Evolutionary conservation across 164 flowering plant species (phyloP).

Genomic region (Nymphaea thermarum): DNA sequence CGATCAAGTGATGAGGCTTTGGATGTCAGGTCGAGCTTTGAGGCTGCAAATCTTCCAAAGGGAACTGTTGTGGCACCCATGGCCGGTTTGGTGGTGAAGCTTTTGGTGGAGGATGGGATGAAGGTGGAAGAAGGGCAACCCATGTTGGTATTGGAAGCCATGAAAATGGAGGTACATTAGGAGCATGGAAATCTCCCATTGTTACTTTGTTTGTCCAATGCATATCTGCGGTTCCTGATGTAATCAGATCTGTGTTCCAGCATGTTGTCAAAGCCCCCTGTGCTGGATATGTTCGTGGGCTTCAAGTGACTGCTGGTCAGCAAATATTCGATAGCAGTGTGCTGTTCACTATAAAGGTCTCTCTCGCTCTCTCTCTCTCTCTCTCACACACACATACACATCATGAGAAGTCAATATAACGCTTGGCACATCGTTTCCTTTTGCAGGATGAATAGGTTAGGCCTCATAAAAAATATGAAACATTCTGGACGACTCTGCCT

Average conservation of each 20-base stretch:
- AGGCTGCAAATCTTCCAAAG: conserved; percentile 33
- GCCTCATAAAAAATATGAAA: too few species aligned
- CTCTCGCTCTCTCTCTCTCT: conserved; percentile 4
- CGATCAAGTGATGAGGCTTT: conserved; percentile 37
- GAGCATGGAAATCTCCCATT: too few species aligned
- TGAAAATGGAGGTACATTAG: conserved; percentile 90
- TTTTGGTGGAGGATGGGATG: conserved; percentile 53
- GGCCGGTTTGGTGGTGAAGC: conserved; percentile 94
- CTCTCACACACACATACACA: not conserved
- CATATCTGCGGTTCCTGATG: not conserved
- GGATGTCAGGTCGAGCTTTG: conserved; percentile 32
- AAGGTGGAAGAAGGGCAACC: conserved; percentile 69
- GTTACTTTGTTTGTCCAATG: not conserved
- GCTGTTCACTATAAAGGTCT: conserved; percentile 68
- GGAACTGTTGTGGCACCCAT: conserved; percentile 90
- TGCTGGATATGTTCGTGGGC: conserved; percentile 55
- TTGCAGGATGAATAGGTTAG: too few species aligned
- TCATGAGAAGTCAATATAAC: not conserved
- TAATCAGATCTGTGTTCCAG: conserved; percentile 18
- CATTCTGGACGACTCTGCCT: not conserved
- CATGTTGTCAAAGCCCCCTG: conserved; percentile 85
- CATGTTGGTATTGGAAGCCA: conserved; percentile 81
- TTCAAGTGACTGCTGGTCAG: conserved; percentile 58
- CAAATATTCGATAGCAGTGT: conserved; percentile 64
- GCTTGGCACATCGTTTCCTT: not conserved